phyloP scores from a whole-genome alignment of 2,329 filamentous ascomycete species.

The Ploettnerulaceae sp. region DNA sequence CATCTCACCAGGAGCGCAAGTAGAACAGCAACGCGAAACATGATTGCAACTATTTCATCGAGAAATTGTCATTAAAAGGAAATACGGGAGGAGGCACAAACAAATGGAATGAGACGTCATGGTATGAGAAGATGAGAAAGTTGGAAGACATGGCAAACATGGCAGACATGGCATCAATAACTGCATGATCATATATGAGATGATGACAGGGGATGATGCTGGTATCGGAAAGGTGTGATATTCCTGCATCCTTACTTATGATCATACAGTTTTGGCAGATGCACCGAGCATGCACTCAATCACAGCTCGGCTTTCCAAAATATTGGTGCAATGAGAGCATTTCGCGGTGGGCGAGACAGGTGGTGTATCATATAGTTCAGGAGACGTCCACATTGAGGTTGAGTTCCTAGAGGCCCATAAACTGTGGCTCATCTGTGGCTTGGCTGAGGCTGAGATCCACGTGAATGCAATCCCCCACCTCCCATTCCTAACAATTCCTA shows the following conservation, averaged over 20 bases:
- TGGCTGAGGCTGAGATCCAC: neutral
- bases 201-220: slow-evolving; percentile 34
- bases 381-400: slow-evolving; percentile 2
- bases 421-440: neutral
- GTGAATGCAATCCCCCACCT: neutral
- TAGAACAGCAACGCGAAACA: slow-evolving; percentile 17
- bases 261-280: slow-evolving; percentile 9
- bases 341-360: slow-evolving; percentile 8
- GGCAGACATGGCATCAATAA: slow-evolving; percentile 9
- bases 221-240: slow-evolving; percentile 17
- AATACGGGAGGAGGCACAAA: slow-evolving; percentile 15
- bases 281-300: neutral
- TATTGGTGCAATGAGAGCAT: slow-evolving; percentile 1
- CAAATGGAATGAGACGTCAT: slow-evolving; percentile 16
- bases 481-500: neutral
- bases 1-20: slow-evolving; percentile 18
- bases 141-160: slow-evolving; percentile 14
- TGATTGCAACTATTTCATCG: slow-evolving; percentile 13
- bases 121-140: slow-evolving; percentile 12
- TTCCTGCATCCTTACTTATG: neutral
- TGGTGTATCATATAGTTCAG: slow-evolving; percentile 23
- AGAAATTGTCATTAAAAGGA: slow-evolving; percentile 6
- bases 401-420: too few species aligned
- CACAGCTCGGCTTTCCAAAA: slow-evolving; percentile 1
- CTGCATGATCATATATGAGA: slow-evolving; percentile 19